Evolutionary conservation across 73 alveolate species (phyloP).

Genomic region (Chromera velia): DNA sequence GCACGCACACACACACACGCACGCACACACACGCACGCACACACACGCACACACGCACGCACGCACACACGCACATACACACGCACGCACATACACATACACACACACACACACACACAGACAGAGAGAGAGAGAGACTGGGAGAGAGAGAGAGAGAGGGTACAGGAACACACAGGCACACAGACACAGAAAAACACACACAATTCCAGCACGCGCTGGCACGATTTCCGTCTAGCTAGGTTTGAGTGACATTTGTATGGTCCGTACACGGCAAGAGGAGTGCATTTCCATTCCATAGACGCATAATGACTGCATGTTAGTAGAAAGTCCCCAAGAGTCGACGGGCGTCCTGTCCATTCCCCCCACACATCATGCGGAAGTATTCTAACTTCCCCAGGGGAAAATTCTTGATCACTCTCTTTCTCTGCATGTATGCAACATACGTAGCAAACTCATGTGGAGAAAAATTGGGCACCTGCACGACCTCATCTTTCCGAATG

Average conservation of each 20-base stretch:
- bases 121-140: neutral
- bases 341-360: conserved; percentile 1
- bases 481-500: neutral
- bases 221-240: too few relatives aligned
- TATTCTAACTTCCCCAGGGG: conserved; percentile 22
- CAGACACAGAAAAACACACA: neutral
- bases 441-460: conserved; percentile 34
- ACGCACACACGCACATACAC: neutral
- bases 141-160: conserved; percentile 6
- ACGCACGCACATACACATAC: neutral
- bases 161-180: conserved; percentile 9
- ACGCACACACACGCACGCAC: neutral
- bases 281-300: too few relatives aligned
- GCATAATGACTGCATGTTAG: too few relatives aligned
- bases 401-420: conserved; percentile 21
- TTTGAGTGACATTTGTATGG: neutral
- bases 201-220: neutral
- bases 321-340: neutral
- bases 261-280: too few relatives aligned
- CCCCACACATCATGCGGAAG: conserved; percentile 33
- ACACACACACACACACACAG: neutral
- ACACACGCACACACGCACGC: neutral
- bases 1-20: too few relatives aligned
- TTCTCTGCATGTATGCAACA: conserved; percentile 14
- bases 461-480: neutral